Conservation (phyloP, 2,329 filamentous ascomycete genomes). For the Alternaria postmessia region DNA sequence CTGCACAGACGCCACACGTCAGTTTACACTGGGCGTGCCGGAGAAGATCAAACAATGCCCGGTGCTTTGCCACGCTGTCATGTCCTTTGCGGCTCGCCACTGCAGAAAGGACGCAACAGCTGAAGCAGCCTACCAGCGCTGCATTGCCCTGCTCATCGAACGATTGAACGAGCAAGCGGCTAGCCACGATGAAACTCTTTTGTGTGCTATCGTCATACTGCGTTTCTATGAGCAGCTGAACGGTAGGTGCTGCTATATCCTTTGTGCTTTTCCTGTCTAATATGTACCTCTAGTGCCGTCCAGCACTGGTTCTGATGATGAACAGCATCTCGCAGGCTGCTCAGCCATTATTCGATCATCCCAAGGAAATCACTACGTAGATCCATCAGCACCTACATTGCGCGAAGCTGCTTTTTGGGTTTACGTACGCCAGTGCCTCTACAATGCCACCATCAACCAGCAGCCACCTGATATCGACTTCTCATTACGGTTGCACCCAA, state of each 20-base stretch:
- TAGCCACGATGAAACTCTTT: constrained; percentile 39
- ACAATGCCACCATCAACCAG: constrained; percentile 44
- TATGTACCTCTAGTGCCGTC: constrained; percentile 26
- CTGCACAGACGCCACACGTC: constrained; percentile 41
- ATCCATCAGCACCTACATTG: constrained; percentile 44
- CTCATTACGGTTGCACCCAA: constrained; percentile 35
- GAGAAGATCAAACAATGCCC: constrained; percentile 38
- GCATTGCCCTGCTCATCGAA: constrained; percentile 42
- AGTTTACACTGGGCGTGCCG: constrained; percentile 42
- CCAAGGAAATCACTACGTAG: constrained; percentile 36
- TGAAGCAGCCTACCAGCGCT: constrained; percentile 37
- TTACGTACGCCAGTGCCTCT: constrained; percentile 45
- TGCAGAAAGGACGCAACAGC: constrained; percentile 29
- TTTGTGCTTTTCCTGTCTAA: constrained; percentile 7
- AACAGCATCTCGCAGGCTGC: constrained; percentile 40
- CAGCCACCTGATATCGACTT: constrained; percentile 43
- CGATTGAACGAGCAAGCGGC: constrained; percentile 35
- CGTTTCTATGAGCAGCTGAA: constrained; percentile 45
- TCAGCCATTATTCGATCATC: constrained; percentile 43
- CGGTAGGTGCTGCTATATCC: constrained; percentile 19
- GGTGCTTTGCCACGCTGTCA: constrained; percentile 40
- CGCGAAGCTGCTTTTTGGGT: constrained; percentile 47
- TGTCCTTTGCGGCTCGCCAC: constrained; percentile 42
- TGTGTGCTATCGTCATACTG: constrained; percentile 45
- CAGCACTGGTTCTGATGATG: constrained; percentile 39